Evolutionary conservation across 441 rosid genomes (phyloP).

Genomic region (Cnidoscolus chayamansa): DNA sequence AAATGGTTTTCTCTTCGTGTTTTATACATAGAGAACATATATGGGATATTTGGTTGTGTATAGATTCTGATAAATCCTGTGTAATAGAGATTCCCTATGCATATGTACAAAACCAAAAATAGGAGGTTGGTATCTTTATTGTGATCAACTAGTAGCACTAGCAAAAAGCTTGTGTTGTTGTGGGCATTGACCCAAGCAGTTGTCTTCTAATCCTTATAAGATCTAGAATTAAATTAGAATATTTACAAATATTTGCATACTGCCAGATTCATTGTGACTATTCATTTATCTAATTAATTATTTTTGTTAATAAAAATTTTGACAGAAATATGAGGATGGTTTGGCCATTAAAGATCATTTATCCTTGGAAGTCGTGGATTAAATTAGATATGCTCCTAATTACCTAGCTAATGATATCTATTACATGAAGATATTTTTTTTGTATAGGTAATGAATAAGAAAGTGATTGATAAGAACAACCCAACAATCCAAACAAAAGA

Average conservation of each 20-base stretch:
- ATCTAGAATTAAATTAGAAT: neutral
- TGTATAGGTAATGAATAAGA: neutral
- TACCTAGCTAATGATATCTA: neutral
- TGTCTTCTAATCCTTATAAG: neutral
- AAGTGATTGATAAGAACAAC: conserved; percentile 22
- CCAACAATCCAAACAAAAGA: conserved; percentile 26
- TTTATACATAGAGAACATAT: conserved; percentile 15
- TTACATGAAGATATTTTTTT: conserved; percentile 22
- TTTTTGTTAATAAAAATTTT: neutral
- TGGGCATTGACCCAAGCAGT: neutral
- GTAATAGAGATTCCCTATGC: conserved; percentile 14
- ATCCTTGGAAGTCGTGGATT: neutral
- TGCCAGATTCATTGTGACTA: neutral
- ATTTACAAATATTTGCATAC: neutral
- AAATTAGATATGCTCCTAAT: neutral
- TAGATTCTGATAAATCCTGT: conserved; percentile 27
- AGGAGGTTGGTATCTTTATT: neutral
- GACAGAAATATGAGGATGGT: neutral
- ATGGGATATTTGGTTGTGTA: neutral
- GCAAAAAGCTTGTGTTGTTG: conserved; percentile 12
- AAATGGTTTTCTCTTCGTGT: conserved; percentile 12
- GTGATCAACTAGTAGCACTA: neutral
- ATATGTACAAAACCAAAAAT: too few relatives aligned
- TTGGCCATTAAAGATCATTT: too few relatives aligned
- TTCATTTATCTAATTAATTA: neutral